phyloP scores from a whole-genome alignment of 2,329 filamentous ascomycete species.

The Botrytis aclada region DNA sequence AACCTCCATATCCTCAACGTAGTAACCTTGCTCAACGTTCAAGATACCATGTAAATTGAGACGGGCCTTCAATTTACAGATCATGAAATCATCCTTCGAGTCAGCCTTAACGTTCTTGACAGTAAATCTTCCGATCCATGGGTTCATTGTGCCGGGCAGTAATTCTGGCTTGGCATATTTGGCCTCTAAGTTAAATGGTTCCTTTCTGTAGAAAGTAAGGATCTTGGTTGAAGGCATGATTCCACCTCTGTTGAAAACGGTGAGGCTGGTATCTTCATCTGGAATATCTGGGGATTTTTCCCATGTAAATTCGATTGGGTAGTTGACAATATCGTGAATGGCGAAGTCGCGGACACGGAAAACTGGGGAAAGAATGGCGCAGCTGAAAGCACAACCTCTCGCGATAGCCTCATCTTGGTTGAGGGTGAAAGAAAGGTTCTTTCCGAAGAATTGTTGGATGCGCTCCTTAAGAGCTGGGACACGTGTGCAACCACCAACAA shows the following conservation, averaged over 20 bases:
- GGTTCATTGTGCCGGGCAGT: slow-evolving; percentile 84
- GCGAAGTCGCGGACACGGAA: slow-evolving; percentile 99
- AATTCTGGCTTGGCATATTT: slow-evolving; percentile 83
- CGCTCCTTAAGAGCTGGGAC: slow-evolving; percentile 88
- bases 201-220: slow-evolving; percentile 97
- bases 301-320: slow-evolving; percentile 98
- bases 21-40: slow-evolving; percentile 96
- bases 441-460: slow-evolving; percentile 88
- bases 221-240: slow-evolving; percentile 98
- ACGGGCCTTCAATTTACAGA: slow-evolving; percentile 98
- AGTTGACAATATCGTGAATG: slow-evolving; percentile 95
- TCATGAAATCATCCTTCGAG: slow-evolving; percentile 96
- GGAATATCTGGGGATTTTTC: slow-evolving; percentile 98
- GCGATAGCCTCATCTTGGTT: slow-evolving; percentile 98
- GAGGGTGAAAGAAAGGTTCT: slow-evolving; percentile 88
- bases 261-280: slow-evolving; percentile 95
- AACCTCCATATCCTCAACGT: slow-evolving; percentile 94
- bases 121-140: slow-evolving; percentile 96
- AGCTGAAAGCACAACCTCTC: slow-evolving; percentile 94
- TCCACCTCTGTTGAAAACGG: slow-evolving; percentile 96
- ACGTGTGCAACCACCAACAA: slow-evolving; percentile 92
- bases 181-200: slow-evolving; percentile 93
- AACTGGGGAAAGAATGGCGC: slow-evolving; percentile 92
- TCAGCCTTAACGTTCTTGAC: slow-evolving; percentile 97
- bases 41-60: slow-evolving; percentile 95